phyloP scores from a whole-genome alignment of 352 stramenopile species.

The Phytopythium delawarense region DNA sequence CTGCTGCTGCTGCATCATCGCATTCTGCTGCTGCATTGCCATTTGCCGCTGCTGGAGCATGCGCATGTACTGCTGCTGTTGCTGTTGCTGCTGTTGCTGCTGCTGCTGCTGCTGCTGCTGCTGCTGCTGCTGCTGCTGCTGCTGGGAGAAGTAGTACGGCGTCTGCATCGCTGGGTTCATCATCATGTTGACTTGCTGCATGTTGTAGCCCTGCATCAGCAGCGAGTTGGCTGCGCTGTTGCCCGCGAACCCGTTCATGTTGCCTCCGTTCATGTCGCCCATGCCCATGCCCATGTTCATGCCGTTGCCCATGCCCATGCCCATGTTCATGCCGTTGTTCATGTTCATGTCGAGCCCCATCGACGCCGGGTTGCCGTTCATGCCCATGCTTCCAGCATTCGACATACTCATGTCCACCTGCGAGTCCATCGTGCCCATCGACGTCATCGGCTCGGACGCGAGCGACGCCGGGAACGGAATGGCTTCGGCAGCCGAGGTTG shows the following conservation, averaged over 20 bases:
- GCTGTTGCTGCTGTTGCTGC: conserved; percentile 35
- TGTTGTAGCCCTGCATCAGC: conserved; percentile 66
- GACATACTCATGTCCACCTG: conserved; percentile 19
- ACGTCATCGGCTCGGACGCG: conserved; percentile 50
- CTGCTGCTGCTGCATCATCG: conserved; percentile 28
- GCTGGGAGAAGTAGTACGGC: conserved; percentile 61
- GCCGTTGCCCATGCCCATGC: conserved; percentile 51
- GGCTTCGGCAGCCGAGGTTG: conserved; percentile 35
- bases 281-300: conserved; percentile 28
- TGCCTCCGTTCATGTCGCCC: conserved; percentile 42
- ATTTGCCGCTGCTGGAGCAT: conserved; percentile 49
- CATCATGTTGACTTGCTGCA: conserved; percentile 74
- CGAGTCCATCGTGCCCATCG: conserved; percentile 31
- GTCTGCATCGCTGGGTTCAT: conserved; percentile 52
- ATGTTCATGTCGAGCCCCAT: conserved; percentile 31
- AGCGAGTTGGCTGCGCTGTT: conserved; percentile 51
- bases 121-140: conserved; percentile 74
- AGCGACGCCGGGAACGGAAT: conserved; percentile 79
- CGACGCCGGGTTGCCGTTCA: conserved; percentile 7
- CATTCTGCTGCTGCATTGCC: conserved; percentile 30
- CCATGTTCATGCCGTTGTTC: conserved; percentile 34
- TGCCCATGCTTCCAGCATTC: conserved; percentile 6
- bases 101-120: conserved; percentile 62
- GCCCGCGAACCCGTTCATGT: conserved; percentile 43
- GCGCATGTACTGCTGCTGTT: conserved; percentile 53